Evolutionary conservation across 805 yeast genomes (phyloP), one percentile per base, ranked within the genome.

Genomic region (Priceomyces medius): DNA sequence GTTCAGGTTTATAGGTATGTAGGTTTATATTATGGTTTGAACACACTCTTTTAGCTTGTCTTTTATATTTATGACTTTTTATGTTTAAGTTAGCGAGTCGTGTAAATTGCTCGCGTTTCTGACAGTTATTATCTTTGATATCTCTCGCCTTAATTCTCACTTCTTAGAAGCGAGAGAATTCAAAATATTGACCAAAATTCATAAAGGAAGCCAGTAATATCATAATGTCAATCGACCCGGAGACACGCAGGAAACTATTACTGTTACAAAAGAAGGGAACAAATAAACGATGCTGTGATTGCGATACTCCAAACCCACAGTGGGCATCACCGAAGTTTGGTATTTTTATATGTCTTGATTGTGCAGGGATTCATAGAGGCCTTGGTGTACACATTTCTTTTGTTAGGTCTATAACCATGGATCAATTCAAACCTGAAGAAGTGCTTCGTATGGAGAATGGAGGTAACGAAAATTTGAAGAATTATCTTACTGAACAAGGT

Each of bases 261-360:
- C 81, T 81, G 32, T 68, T 91, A 46, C 98, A 91, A 58, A 88
- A 88, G 59, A 71, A 73, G 35, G 95, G 91, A 20, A 83, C 73
- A 10, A 61, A 61, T 44, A 88, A 85, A 68, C 83, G 80, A 62
- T 93, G 99, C 66, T 85, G 88, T 63, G 99, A 93, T 63, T 93
- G 99, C 66, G 75, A 71, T 28, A 95, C 97, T 1, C 96, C 96
- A 44, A 91, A 90, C 61, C 99, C 99, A 7, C 99, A 93, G 64
- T 93, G 99, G 99, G 97, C 98, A 2, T 88, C 97, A 10, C 98
- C 98, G 27, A 93, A 93, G 64, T 89, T 91, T 66, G 99, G 99
- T 45, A 86, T 93, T 46, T 93, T 90, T 66, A 91, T 93, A 58
- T 93, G 99, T 65, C 76, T 93, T 31, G 99, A 93, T 61, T 93